A percentile compares a stretch with the other conserved stretches of the same genome.
phyloP scores from a whole-genome alignment of 2,329 filamentous ascomycete species.

The Fusarium setosum region DNA sequence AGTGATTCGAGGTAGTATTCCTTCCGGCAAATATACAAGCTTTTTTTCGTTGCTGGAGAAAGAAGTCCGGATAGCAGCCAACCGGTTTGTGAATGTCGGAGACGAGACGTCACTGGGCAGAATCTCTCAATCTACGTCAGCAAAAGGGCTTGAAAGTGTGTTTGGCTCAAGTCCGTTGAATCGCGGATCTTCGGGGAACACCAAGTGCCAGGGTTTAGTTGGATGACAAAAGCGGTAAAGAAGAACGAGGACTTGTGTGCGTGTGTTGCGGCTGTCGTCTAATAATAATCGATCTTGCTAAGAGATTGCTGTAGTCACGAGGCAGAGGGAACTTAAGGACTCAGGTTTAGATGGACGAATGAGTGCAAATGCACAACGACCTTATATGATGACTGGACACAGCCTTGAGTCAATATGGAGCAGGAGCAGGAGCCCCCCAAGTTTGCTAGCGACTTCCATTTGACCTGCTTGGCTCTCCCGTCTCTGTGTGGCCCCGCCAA shows the following conservation, averaged over 20 bases:
- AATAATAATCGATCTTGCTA: no score
- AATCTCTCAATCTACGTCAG: conserved; percentile 19
- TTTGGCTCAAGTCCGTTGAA: background rate
- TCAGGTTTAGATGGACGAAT: background rate
- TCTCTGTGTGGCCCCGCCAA: background rate
- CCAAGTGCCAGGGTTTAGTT: background rate
- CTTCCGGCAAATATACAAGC: background rate
- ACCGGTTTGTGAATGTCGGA: background rate
- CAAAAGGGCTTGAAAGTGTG: background rate
- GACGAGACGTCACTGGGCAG: conserved; percentile 25
- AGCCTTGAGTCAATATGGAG: conserved; percentile 12
- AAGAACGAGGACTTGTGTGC: no score
- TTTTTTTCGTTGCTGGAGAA: background rate
- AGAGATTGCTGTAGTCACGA: no score
- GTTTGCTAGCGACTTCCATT: conserved; percentile 22
- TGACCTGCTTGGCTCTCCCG: background rate
- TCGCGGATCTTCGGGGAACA: background rate
- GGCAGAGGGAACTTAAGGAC: no score
- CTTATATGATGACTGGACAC: no score
- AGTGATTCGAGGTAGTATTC: background rate
- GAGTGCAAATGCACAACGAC: background rate
- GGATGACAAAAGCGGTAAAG: no score
- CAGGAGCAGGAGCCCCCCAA: background rate
- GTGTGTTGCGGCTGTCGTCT: no score
- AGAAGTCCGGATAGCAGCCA: background rate